Evolutionary conservation across 2,329 filamentous ascomycete genomes (phyloP), one percentile per base, ranked within the genome.

Genomic region (Colletotrichum brevisporum): DNA sequence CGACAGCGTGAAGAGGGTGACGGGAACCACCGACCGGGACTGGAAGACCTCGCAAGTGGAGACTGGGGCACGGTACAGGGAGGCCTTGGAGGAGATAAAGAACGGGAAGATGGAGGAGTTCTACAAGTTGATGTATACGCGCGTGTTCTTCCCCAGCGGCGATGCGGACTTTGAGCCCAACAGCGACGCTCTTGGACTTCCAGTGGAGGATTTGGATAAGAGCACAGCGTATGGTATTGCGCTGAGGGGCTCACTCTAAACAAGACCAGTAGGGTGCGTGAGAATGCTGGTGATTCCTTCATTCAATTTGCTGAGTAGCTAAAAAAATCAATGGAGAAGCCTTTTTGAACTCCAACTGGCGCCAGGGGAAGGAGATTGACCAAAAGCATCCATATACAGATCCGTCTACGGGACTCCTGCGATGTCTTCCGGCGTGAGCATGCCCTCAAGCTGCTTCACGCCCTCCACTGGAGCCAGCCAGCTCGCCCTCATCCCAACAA

Each of bases 131-230:
- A 54, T 69, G 39, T 69, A 69, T n/a, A 21, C 27, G 15, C 54
- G 55, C 3, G 45, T 59, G 16, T 56, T 65, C 59, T 10, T 63
- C 16, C 41, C 50, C 12, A 65, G 60, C 13, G 61, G 47, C 18
- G 61, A 69, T 13, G 58, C 51, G 13, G 57, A 67, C 57, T 67
- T 67, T 26, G 74, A 73, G 1, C 66, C 77, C 13, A 74, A 73
- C 4, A 92, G 92, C 71, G 82, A 85, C 13, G 73, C 81, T 6
- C 77, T 92, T 13, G 86, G 83, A 0, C 77, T 92, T 74, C 84
- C 86, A 0, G 78, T 85, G 70, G 90, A 92, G 76, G 83, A 85
- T 53, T 71, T 92, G 53, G 89, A 92, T 73, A 84, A 86, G 70
- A 79, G 80, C 39, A 92, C 88, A 0, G 27, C 39, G 12, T 36